Evolutionary conservation across 2,329 filamentous ascomycete species (phyloP), one percentile per base, ranked within the genome.

Genomic region (Fusarium secorum): DNA sequence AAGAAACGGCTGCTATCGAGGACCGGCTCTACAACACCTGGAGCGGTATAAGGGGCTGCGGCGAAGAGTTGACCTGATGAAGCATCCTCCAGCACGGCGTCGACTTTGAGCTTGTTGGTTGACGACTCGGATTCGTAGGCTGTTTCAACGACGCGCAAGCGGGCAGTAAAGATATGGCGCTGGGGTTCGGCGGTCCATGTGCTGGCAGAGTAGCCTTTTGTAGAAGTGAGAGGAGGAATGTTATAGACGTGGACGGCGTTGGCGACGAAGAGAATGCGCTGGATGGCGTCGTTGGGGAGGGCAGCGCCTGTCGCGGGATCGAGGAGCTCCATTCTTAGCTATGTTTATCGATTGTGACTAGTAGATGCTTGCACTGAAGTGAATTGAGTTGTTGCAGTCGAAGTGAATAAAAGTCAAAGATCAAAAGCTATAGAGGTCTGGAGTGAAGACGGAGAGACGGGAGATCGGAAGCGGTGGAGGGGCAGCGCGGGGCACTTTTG

Each of bases 1-100:
- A 97, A 97, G 85, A 97, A 97, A 36, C 94, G 88, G 66, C 88
- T 90, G 77, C 90, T 93, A 79, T 97, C 94, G 26, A 92, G 83
- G 24, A 93, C 92, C 72, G 93, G 88, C 81, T 96, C 93, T 49
- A 97, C 92, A 11, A 87, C 88, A 22, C 85, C 85, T 4, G 85
- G 79, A 28, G 85, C 82, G 1, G 88, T 90, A 81, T 97, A 97
- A 0, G 94, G 94, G 2, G 92, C 91, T 2, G 93, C 94, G 48
- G 94, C 94, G 80, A 97, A 97, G 26, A 97, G 85, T 75, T 93
- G 88, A 32, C 92, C 93, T 1, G 85, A 89, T 28, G 85, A 84
- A 7, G 90, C 83, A 79, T 97, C 93, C 78, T 97, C 93, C 49
- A 97, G 88, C 32, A 96, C 85, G 69, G 96, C 87, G 77, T 94